Evolutionary conservation across 495 filamentous ascomycete species (phyloP), one percentile per base, ranked within the genome.

Genomic region (Hamigera avellanea): DNA sequence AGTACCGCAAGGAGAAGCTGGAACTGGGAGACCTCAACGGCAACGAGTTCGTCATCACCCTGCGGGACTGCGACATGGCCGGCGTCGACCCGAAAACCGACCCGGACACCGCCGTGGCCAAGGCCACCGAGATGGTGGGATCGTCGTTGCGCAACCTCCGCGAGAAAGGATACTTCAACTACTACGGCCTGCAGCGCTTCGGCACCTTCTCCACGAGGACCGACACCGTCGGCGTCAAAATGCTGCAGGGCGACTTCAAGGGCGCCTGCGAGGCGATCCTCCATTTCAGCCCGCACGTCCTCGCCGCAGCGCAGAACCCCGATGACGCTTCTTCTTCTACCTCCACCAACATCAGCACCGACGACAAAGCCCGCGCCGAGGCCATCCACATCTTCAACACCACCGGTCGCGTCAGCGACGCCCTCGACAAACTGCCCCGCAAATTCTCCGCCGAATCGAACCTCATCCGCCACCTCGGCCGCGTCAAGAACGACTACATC

Each of bases 111-210:
- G 64, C 43, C 37, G 45, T 45, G 38, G 36, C 54, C 10, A 62
- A 64, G 31, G 66, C 66, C 6, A 52, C 75, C 9, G 59, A 70
- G 5, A 56, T 81, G 27, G 66, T 95, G 4, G 60, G 57, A 9
- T 49, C 64, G 1, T 63, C 76, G 6, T 56, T 82, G 29, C 49
- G 59, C 32, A 63, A 66, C 18, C 64, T 87, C 7, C 56, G 58
- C 35, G 54, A 72, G 30, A 62, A 74, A 10, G 91, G 91, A 0
- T 98, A 93, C 60, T 76, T 96, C 55, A 96, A 98, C 56, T 96
- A 96, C 63, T 98, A 82, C 41, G 91, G 91, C 10, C 73, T 95
- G 2, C 91, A 98, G 59, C 77, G 91, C 9, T 98, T 98, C 46
- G 91, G 91, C 16, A 82, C 84, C 2, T 88, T 86, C 55, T 57